Base-by-base conservation (phyloP, 805 yeast genomes). In the Barnettozyma sp. region DNA sequence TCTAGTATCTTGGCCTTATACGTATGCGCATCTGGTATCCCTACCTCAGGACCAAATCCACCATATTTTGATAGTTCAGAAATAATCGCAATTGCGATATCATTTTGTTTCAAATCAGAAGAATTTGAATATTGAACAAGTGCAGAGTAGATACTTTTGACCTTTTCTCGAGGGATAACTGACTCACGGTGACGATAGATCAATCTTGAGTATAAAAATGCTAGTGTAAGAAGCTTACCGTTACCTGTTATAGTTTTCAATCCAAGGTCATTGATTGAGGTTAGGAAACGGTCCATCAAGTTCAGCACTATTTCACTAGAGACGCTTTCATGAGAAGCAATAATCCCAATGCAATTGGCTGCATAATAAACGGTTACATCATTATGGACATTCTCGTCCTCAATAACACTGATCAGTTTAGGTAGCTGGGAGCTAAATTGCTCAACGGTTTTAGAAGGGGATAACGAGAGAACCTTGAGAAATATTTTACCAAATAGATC, bases 161-260 rank as follows among this genome's bases (percentile, higher is more conserved):
- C 2, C 1, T 17, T 10, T 2, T 32, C 17, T 1, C 27, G 15
- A 7, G 36, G 9, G 1, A 48, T 5, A 4, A 32, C 26, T 22
- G 16, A 4, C 15, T 30, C 34, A 27, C 55, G 43, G 3, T 23
- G 30, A 16, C 56, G 46, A 4, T 44, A 26, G 3, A 47, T 17
- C 3, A 72, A 47, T 38, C 81, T 62, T 0, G 84, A 69, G 3
- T 66, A 32, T 4, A 78, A 40, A 43, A 55, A 74, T 0, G 76
- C 68, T 4, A 62, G 26, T 0, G 71, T 52, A n/a, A 67, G 36
- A 4, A 58, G 14, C 12, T 36, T 21, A 2, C 55, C 50, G 19
- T 45, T 42, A 10, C 33, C 38, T 7, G 35, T 29, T 10, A 39
- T 28, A 5, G 32, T 22, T n/a, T 25, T 36, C 4, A 49, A 30